phyloP scores from a whole-genome alignment of 2,329 filamentous ascomycete species.

The Lachnellula subtilissima region DNA sequence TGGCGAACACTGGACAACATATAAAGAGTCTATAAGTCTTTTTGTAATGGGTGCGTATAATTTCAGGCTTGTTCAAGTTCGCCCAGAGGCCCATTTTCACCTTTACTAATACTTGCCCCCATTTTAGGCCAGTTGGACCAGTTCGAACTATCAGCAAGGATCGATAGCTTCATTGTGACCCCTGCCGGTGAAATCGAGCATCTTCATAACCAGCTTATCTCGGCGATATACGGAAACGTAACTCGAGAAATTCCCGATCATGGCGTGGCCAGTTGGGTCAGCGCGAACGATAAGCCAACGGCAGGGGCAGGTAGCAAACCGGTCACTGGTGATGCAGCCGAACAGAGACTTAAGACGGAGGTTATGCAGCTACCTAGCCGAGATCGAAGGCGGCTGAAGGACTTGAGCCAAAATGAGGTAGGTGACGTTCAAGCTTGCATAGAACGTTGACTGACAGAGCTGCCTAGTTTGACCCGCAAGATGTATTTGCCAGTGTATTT shows the following conservation, averaged over 20 bases:
- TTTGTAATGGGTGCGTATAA: conserved; percentile 55
- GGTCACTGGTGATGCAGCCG: conserved; percentile 59
- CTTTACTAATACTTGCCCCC: conserved; percentile 28
- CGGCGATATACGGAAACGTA: conserved; percentile 64
- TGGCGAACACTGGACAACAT: conserved; percentile 58
- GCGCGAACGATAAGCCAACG: conserved; percentile 63
- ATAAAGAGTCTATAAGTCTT: conserved; percentile 59
- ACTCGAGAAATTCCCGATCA: conserved; percentile 64
- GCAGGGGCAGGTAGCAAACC: conserved; percentile 55
- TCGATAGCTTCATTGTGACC: conserved; percentile 56
- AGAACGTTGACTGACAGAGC: neutral
- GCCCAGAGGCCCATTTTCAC: neutral
- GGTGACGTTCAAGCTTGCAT: conserved; percentile 20
- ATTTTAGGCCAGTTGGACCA: conserved; percentile 57
- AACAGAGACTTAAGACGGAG: conserved; percentile 61
- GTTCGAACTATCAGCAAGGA: conserved; percentile 51
- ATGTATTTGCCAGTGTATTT: conserved; percentile 30
- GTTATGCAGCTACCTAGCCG: conserved; percentile 66
- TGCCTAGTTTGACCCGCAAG: conserved; percentile 29
- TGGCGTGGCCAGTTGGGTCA: conserved; percentile 66
- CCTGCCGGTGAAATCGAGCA: conserved; percentile 51
- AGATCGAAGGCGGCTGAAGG: conserved; percentile 63
- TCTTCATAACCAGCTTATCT: conserved; percentile 63
- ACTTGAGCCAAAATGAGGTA: conserved; percentile 58
- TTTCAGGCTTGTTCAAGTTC: neutral